Evolutionary conservation across 257 asterid genomes (phyloP), one percentile per base, ranked within the genome.

Genomic region (Solanum lignicaule): DNA sequence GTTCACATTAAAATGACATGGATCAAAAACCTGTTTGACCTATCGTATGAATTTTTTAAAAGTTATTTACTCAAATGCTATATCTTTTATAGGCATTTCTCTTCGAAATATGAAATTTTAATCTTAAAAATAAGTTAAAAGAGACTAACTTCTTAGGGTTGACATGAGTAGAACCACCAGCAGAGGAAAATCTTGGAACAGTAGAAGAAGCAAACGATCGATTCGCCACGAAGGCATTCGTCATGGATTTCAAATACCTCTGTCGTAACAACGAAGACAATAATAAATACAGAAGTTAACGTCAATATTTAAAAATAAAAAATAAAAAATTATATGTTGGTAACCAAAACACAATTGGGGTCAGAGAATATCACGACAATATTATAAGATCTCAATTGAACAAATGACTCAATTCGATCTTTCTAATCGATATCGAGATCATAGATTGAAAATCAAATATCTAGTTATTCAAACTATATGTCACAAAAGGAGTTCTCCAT

Each of bases 171-270:
- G 65, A 25, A 79, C 38, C 85, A 81, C 41, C 66, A 43, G 39
- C 39, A 27, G 25, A 9, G 36, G 84, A 46, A 79, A 79, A 79
- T 79, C n/a, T 79, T 43, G 84, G 66, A 79, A 10, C 25, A 79
- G 84, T 79, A 25, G 85, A 79, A 46, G 85, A 81, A 46, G 68
- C 68, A 81, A 81, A 81, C 8, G 85, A 81, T 9, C 68, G 85
- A 29, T 81, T 81, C 5, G 41, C 20, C 3, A 2, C 85, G 3
- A 16, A 18, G 25, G 39, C 66, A 5, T 79, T 79, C 27, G 11
- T 12, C 68, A 41, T 12, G 15, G 41, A 81, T 46, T 81, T 81
- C 85, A 65, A 46, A 20, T 46, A 81, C 3, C 68, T 81, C 85
- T 81, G 35, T 18, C 14, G 5, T 9, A 46, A 79, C 2, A 79